Evolutionary conservation across 176 grass and related monocot genomes (phyloP), one percentile per base, ranked within the genome.

Genomic region (Musa itinerans): DNA sequence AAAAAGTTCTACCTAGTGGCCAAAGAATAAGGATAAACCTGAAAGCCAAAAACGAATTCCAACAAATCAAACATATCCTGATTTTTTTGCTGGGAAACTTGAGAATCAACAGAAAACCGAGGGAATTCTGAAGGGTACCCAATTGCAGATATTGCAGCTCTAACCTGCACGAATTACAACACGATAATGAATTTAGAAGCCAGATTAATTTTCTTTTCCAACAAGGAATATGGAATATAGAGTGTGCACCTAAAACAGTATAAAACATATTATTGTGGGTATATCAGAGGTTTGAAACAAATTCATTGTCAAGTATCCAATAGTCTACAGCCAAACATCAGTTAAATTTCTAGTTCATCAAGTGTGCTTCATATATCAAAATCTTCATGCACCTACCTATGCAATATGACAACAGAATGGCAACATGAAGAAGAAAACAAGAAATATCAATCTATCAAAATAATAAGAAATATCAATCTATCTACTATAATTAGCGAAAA

Each of bases 11-110:
- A 9, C 2, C 8, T 1, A 51, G 11, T 13, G 13, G 6, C 17
- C 19, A 12, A 75, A 49, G 43, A 65, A 5, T 50, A 87, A 76
- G 48, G 62, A 74, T 70, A 74, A 81, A 97, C 93, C 93, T 97
- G 88, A 80, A 97, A 97, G 22, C 93, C 93, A 50, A 97, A 93
- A 71, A 91, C 81, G 63, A 80, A 91, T 48, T 97, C 84, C 54
- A 97, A 74, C 76, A 97, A 86, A 55, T 97, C 93, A 55, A 93
- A 90, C 71, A 93, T 85, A 76, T 93, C 93, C 56, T 75, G 76
- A 48, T 86, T 83, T 76, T 83, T 92, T 50, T 85, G 69, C 70
- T 92, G 87, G 72, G 80, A 78, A 50, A 64, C 68, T 68, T 90
- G 69, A 54, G 43, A 90, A 68, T 68, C 54, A 69, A 23, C 43